These are phyloP conservation scores for Phytopythium vexans DNA, from an alignment of 352 stramenopile species.

Conservation along the genomic window DNA sequence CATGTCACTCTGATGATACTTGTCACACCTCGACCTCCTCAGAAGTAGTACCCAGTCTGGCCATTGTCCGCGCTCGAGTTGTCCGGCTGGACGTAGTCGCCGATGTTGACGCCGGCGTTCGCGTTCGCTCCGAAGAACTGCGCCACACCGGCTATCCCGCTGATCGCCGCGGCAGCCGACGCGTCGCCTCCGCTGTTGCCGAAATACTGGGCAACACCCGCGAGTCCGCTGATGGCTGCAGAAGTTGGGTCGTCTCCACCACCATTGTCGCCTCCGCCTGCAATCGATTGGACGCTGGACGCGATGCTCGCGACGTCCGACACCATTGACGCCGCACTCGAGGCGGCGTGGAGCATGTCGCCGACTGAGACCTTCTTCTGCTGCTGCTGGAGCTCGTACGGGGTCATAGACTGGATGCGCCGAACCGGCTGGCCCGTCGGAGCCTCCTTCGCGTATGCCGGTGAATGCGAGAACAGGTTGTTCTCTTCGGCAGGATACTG, in stretches of 20 bases:
- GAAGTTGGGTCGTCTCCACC: background rate
- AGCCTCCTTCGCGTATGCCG: background rate
- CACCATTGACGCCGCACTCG: slow-evolving; percentile 5
- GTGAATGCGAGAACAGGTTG: background rate
- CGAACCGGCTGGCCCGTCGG: background rate
- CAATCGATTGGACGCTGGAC: background rate
- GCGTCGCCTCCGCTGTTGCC: background rate
- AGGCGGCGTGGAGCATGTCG: slow-evolving; percentile 7
- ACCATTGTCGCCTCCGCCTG: background rate
- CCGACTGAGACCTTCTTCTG: slow-evolving; percentile 8
- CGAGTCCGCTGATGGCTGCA: background rate
- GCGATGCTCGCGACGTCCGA: slow-evolving; percentile 4
- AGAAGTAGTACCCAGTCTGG: slow-evolving; percentile 5
- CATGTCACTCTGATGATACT: no score
- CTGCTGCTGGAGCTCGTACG: slow-evolving; percentile 6
- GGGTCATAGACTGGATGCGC: slow-evolving; percentile 4
- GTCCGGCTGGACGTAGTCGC: background rate
- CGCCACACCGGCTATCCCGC: background rate
- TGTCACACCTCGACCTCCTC: background rate
- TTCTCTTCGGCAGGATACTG: background rate
- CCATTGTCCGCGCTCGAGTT: background rate
- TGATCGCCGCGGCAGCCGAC: background rate
- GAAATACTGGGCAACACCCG: background rate
- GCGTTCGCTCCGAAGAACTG: slow-evolving; percentile 3
- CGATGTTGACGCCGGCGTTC: slow-evolving; percentile 1